Evolutionary conservation across 75 land plant species (phyloP).

Genomic region (Cunninghamia lanceolata): DNA sequence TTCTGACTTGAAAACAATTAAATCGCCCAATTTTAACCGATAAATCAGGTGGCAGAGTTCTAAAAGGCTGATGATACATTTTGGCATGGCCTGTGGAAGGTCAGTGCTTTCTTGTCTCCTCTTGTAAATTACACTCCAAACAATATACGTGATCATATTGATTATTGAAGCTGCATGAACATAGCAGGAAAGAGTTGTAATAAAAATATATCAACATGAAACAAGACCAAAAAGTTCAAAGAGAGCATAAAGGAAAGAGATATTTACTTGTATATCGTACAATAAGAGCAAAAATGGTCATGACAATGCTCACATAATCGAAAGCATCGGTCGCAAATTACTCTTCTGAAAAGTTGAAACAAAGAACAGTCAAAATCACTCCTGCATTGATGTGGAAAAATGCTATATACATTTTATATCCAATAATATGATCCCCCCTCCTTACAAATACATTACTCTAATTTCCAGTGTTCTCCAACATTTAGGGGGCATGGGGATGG

Average conservation of each 20-base stretch:
- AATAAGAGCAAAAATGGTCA: background rate
- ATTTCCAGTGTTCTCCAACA: too few species aligned
- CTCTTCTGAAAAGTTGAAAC: background rate
- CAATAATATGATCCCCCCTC: too few species aligned
- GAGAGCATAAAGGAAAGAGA: background rate
- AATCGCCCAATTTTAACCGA: background rate
- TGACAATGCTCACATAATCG: slow-evolving; percentile 3
- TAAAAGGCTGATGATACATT: background rate
- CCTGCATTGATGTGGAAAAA: background rate
- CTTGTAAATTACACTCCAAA: slow-evolving; percentile 6
- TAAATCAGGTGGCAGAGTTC: background rate
- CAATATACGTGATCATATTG: background rate
- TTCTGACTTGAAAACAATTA: background rate
- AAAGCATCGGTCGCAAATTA: background rate
- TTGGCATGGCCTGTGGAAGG: background rate
- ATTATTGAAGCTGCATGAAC: slow-evolving; percentile 3
- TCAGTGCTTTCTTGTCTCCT: background rate
- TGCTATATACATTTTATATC: background rate
- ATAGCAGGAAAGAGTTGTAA: background rate
- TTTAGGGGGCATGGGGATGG: too few species aligned
- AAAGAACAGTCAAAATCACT: background rate
- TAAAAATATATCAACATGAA: background rate
- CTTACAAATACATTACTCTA: too few species aligned
- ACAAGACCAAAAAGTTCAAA: background rate
- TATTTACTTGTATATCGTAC: background rate